Conservation (phyloP, 176 grass and related monocot genomes). For the Zea luxurians region DNA sequence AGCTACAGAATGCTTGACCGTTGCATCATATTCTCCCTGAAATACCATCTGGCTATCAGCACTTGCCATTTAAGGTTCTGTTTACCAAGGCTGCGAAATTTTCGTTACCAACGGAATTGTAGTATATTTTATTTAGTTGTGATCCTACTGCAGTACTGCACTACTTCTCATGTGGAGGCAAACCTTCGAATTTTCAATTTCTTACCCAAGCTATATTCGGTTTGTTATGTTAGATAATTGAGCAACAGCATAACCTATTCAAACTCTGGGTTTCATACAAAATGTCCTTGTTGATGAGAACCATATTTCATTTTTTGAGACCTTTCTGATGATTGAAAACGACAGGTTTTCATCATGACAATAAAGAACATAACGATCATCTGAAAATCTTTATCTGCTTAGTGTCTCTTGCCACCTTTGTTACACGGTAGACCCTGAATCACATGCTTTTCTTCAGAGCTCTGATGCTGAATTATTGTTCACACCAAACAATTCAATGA, state of each 20-base stretch:
- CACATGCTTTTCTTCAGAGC: neutral
- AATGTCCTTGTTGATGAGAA: slow-evolving; percentile 10
- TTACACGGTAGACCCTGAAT: neutral
- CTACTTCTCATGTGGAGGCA: neutral
- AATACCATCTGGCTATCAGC: neutral
- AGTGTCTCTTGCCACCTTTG: neutral
- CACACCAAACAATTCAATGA: neutral
- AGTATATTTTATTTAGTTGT: slow-evolving; percentile 15
- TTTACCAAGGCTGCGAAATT: neutral
- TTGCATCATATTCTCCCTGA: neutral
- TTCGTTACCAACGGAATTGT: neutral
- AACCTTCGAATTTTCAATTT: neutral
- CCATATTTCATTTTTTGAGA: neutral
- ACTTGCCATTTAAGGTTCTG: neutral
- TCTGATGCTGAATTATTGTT: slow-evolving; percentile 14
- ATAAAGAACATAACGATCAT: slow-evolving; percentile 17
- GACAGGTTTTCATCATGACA: neutral
- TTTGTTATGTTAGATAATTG: neutral
- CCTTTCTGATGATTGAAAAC: neutral
- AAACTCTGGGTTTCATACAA: neutral
- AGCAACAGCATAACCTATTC: neutral
- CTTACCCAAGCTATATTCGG: neutral
- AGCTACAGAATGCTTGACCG: slow-evolving; percentile 3
- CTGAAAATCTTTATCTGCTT: neutral
- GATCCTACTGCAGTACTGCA: slow-evolving; percentile 19